Percentiles rank a stretch among this genome's conserved stretches.
Evolutionary conservation across 169 alveolate genomes (phyloP).

Genomic region (Perkinsus olseni): DNA sequence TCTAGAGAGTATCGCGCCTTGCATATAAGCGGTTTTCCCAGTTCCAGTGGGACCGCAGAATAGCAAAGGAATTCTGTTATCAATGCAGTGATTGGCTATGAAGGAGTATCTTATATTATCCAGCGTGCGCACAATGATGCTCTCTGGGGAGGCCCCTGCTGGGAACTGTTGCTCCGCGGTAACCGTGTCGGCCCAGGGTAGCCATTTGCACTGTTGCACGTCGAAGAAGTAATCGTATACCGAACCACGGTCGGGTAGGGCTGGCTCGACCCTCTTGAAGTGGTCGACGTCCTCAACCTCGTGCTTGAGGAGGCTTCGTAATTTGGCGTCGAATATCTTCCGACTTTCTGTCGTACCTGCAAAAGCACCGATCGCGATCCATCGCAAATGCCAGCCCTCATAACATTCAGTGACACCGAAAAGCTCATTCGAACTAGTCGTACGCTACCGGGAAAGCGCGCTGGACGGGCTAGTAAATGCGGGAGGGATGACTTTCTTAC

Average conservation of each 20-base stretch:
- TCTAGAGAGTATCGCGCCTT: constrained; percentile 66
- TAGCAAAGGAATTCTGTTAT: constrained; percentile 59
- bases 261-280: constrained; percentile 50
- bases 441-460: constrained; percentile 33
- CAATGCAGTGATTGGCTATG: constrained; percentile 48
- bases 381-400: too few relatives aligned
- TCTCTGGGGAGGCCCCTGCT: constrained; percentile 59
- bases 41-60: constrained; percentile 88
- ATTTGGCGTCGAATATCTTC: constrained; percentile 33
- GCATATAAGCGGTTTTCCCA: constrained; percentile 78
- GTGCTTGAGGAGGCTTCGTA: constrained; percentile 43
- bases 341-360: constrained; percentile 42
- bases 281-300: constrained; percentile 34
- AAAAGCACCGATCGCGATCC: too few relatives aligned
- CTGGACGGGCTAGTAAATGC: background rate
- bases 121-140: constrained; percentile 66
- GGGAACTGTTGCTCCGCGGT: constrained; percentile 54
- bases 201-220: constrained; percentile 56
- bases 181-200: constrained; percentile 68
- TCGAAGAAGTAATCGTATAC: constrained; percentile 63
- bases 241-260: constrained; percentile 62
- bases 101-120: constrained; percentile 76
- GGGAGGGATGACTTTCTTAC: background rate
- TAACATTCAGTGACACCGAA: too few relatives aligned
- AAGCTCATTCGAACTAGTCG: background rate